Base-by-base conservation (phyloP, 768 basidiomycete species). In the Phylloporus sp. region DNA sequence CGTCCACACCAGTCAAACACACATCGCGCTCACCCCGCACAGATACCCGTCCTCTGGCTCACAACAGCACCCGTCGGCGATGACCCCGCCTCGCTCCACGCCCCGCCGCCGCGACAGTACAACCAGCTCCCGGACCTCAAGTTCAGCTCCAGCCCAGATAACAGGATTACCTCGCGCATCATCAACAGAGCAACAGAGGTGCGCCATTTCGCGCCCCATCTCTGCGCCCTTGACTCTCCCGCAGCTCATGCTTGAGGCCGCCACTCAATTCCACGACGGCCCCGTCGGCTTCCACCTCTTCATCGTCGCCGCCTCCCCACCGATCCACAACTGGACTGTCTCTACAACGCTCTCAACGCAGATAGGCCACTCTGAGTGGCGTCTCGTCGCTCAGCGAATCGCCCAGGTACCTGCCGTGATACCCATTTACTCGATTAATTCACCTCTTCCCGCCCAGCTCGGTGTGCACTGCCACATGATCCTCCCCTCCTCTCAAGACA, bases 401-500 rank as follows among this genome's bases (percentile, higher is more conserved):
- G 72, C 70, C 38, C 70, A 76, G 71, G 80, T 80, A 70, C 55
- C 45, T 58, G 23, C 38, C 46, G n/a, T 49, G 45, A 54, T 40
- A 23, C 34, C 39, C 32, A 23, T 9, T 27, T 29, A 32, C 47
- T 35, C 47, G 29, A 47, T 43, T 49, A 48, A 52, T 52, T 68
- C 57, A 69, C 57, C 50, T 41, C 45, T 50, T 47, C 26, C 31
- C 47, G 51, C 47, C 45, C 58, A 85, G 84, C 70, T 74, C 39
- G 68, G 75, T 43, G 80, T 85, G 41, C 76, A 78, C 49, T 80
- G 78, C 57, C 84, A 85, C 62, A 70, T 85, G 70, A 73, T 85
- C 44, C 68, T 81, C 49, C 73, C 71, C 46, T 59, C 76, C 46
- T 71, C 70, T 54, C 72, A 76, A 48, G 71, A 78, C 57, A 76